Evolutionary conservation across 208 protist genomes (phyloP).

Genomic region (Spongospora subterranea): DNA sequence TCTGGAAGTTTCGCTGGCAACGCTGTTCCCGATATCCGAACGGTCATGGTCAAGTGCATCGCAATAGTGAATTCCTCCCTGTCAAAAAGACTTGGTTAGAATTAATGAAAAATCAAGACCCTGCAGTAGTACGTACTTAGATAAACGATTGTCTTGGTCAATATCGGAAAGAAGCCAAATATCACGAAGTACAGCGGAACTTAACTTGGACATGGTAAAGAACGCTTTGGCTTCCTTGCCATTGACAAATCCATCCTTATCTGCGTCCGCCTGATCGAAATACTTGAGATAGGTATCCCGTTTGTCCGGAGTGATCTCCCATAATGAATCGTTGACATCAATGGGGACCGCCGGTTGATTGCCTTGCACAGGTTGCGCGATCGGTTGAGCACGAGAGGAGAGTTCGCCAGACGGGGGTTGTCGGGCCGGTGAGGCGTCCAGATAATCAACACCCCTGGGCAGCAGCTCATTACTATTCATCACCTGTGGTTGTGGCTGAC

Average conservation of each 20-base stretch:
- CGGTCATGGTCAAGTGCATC: slow-evolving; percentile 35
- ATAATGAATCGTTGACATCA: neutral
- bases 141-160: slow-evolving; percentile 26
- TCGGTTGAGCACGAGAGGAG: no score
- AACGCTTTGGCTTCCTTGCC: slow-evolving; percentile 34
- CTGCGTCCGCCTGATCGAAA: slow-evolving; percentile 50
- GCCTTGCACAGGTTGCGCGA: no score
- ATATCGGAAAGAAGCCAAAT: slow-evolving; percentile 54
- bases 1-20: neutral
- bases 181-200: slow-evolving; percentile 43
- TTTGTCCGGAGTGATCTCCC: slow-evolving; percentile 32
- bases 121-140: neutral
- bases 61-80: slow-evolving; percentile 55
- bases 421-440: no score
- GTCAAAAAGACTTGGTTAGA: neutral
- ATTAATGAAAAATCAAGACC: neutral
- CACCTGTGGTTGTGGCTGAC: no score
- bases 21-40: slow-evolving; percentile 10
- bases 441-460: no score
- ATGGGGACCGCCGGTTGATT: no score
- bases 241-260: slow-evolving; percentile 53
- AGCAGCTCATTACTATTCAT: no score
- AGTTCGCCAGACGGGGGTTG: no score
- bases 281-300: slow-evolving; percentile 36
- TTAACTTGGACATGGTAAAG: slow-evolving; percentile 52